Base-by-base conservation (phyloP, 2,329 filamentous ascomycete genomes). In the Pseudonectria buxi region DNA sequence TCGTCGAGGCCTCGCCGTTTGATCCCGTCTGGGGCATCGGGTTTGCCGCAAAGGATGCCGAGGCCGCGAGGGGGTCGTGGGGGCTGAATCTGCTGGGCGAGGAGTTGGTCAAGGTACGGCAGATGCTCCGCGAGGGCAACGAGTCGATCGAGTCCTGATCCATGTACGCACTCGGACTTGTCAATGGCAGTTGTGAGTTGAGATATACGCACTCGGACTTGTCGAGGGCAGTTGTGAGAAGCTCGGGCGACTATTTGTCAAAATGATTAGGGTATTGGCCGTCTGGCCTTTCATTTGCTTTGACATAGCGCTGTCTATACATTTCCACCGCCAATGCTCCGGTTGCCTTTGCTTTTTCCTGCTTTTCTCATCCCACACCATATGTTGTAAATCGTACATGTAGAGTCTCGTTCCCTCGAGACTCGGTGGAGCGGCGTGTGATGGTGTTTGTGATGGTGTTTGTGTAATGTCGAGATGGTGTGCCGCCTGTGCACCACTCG, bases 1-100 rank as follows among this genome's bases (percentile, higher is more conserved):
- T 85, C 14, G 75, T 83, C 3, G 79, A 81, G 59, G 76, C 76
- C 24, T 69, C 69, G 39, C 74, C 78, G 10, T 64, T 56, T 39
- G 80, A 85, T 59, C 51, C 65, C 5, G 71, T 83, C 35, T 85
- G 80, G 81, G 81, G 80, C 2, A 62, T 85, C 30, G 81, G 81
- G 6, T 82, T 75, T 47, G 59, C 50, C 3, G 71, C 67, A 7
- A 61, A 58, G 13, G 59, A 69, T 48, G 78, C 78, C 3, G 64
- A 60, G 36, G 43, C 16, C 2, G 65, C 67, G 32, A 65, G 69
- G 31, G 52, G 58, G 13, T 45, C 55, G 3, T 85, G 80, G 81
- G 81, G 81, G 0, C 38, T 71, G 59, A 85, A 85, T 57, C 51
- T 83, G 38, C 54, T 85, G 30, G 81, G 80, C 0, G 73, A 73